Evolutionary conservation across 176 grass and related monocot genomes (phyloP).

Genomic region (Oropetium thomaeum): DNA sequence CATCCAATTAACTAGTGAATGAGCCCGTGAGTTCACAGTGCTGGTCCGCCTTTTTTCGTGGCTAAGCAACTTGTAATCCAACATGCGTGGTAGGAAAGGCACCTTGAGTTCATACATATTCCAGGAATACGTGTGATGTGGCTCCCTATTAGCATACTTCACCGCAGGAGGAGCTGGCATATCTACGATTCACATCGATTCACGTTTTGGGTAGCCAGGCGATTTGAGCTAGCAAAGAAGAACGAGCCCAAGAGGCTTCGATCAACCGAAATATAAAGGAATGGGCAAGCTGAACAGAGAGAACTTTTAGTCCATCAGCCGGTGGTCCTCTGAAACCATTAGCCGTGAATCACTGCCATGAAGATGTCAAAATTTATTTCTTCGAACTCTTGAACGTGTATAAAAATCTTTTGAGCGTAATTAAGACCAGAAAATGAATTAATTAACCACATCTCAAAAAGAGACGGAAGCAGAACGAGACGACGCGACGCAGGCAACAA

Average conservation of each 20-base stretch:
- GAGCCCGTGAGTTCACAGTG: not conserved
- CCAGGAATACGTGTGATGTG: no score
- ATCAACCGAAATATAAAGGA: no score
- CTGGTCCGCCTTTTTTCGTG: not conserved
- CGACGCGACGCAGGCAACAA: no score
- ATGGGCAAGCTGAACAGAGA: no score
- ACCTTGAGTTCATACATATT: not conserved
- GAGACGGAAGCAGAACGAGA: not conserved
- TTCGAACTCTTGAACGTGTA: not conserved
- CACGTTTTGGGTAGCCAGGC: not conserved
- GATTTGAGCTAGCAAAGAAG: not conserved
- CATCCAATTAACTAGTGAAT: not conserved
- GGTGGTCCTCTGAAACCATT: not conserved
- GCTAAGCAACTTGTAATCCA: not conserved
- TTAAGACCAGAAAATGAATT: not conserved
- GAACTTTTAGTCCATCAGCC: not conserved
- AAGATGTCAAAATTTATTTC: not conserved
- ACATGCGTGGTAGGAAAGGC: not conserved
- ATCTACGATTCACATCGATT: not conserved
- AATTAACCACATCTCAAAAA: not conserved
- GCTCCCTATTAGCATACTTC: not conserved
- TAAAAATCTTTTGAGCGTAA: no score
- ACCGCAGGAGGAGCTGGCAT: no score
- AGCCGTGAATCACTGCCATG: not conserved
- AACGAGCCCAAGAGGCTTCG: not conserved